phyloP scores from a whole-genome alignment of 495 filamentous ascomycete genomes.

The Ramalina intermedia region DNA sequence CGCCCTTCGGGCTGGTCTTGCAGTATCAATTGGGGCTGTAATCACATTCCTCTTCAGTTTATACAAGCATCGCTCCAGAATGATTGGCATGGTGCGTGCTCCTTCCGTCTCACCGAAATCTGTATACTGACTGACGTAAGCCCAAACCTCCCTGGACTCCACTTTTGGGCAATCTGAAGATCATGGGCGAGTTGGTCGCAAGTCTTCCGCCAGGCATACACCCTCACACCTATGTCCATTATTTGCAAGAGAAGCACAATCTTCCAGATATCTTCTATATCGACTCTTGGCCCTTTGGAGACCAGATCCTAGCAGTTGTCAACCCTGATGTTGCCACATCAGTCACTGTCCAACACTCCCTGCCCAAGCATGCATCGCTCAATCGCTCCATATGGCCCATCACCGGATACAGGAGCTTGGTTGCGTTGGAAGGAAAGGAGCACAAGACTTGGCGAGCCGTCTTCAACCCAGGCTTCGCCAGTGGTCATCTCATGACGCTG shows the following conservation, averaged over 20 bases:
- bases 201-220: slow-evolving; percentile 11
- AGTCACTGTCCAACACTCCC: slow-evolving; percentile 9
- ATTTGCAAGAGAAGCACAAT: slow-evolving; percentile 14
- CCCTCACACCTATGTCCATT: slow-evolving; percentile 13
- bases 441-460: slow-evolving; percentile 22
- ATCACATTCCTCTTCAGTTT: slow-evolving; percentile 1
- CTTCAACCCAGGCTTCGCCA: slow-evolving; percentile 26
- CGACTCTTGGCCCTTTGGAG: slow-evolving; percentile 22
- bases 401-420: slow-evolving; percentile 16
- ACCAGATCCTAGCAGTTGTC: slow-evolving; percentile 23
- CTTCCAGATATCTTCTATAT: slow-evolving; percentile 22
- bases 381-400: slow-evolving; percentile 13
- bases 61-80: slow-evolving; percentile 1
- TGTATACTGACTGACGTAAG: slow-evolving; percentile 2
- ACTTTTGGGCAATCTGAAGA: slow-evolving; percentile 4
- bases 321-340: slow-evolving; percentile 32
- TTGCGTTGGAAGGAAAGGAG: slow-evolving; percentile 17
- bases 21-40: neutral
- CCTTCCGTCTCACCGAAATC: neutral
- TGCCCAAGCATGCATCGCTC: slow-evolving; percentile 13
- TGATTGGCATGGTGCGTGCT: slow-evolving; percentile 6
- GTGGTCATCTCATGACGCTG: slow-evolving; percentile 19
- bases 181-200: slow-evolving; percentile 4
- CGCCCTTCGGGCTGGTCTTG: too few species aligned
- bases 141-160: slow-evolving; percentile 9